Evolutionary conservation across 805 yeast genomes (phyloP), one percentile per base, ranked within the genome.

Genomic region (Zygosaccharomyces gambellarensis): DNA sequence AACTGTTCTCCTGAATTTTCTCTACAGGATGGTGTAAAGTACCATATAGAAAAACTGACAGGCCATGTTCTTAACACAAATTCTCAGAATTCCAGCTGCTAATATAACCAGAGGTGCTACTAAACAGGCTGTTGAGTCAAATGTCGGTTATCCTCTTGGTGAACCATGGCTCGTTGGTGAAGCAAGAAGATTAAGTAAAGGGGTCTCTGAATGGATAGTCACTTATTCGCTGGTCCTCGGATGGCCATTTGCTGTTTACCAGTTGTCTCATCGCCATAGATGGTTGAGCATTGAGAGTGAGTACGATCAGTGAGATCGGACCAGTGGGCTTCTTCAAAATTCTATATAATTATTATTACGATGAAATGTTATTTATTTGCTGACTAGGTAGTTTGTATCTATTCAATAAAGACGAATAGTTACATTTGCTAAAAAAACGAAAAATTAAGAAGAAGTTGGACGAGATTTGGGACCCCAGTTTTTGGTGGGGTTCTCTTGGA

Each of bases 391-490:
- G 9, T 25, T 8, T 8, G 9, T 25, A 5, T 25, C 6, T 6
- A 25, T 25, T 25, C 9, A 25, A 25, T 25, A 8, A 8, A 25
- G 28, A 25, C 9, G 28, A 25, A 6, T 25, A 6, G 9, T 25
- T 25, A 25, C 3, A 25, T 25, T 25, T 25, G 9, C 28, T 25
- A 8, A 25, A 25, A 25, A 1, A 34, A n/a, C 19, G 28, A 25
- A 25, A 25, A 4, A 34, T 34, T 17, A 34, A 11, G 30, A 28
- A 29, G 42, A 54, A 38, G 41, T 52, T 54, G 46, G 95, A 61
- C 85, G 82, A 3, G 96, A 81, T 71, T 86, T 88, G 32, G 98
- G 99, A 1, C 99, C 99, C 99, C 99, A 94, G 65, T 87, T 84
- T 64, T 87, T 87, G 0, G 89, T 79, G 12, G 99, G 99, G 62